Evolutionary conservation across 2,329 filamentous ascomycete species (phyloP), one percentile per base, ranked within the genome.

Genomic region (Claviceps humidiphila): DNA sequence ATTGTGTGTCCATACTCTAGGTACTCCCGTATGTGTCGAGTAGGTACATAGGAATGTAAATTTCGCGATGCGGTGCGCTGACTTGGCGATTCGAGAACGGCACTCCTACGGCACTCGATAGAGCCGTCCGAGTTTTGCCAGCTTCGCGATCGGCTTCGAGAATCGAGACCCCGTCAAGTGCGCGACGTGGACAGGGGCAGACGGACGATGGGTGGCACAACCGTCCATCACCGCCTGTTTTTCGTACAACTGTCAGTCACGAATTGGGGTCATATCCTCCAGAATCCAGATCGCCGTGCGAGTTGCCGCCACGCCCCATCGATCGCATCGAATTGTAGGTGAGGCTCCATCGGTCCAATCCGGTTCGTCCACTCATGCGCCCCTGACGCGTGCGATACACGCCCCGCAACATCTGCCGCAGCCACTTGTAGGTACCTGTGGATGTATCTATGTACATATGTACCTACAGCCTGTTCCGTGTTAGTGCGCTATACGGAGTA

Each of bases 21-120:
- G 17, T n/a, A n/a, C n/a, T n/a, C n/a, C n/a, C n/a, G n/a, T n/a
- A n/a, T n/a, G n/a, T n/a, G n/a, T n/a, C n/a, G n/a, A n/a, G n/a
- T n/a, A n/a, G n/a, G n/a, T n/a, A n/a, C 20, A 24, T 30, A 9
- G 26, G 30, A 34, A 34, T 9, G 9, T 4, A 34, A 34, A 11
- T 11, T 4, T 49, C 20, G 30, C 38, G 38, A 49, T 42, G 47
- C 47, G 41, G 47, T 42, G 37, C 9, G 38, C 47, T 52, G 37
- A 51, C 13, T 57, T 42, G 24, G 20, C 30, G 30, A 34, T 39
- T 53, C 56, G 2, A 52, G 57, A 22, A 53, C 56, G 20, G 53
- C 57, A 30, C 5, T 34, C 41, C 30, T 34, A 34, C 30, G 30
- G 30, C 30, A 34, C 30, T 34, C 30, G 30, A 34, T 11, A 34